phyloP scores from a whole-genome alignment of 2,329 filamentous ascomycete species.

The Sporothrix mexicana region DNA sequence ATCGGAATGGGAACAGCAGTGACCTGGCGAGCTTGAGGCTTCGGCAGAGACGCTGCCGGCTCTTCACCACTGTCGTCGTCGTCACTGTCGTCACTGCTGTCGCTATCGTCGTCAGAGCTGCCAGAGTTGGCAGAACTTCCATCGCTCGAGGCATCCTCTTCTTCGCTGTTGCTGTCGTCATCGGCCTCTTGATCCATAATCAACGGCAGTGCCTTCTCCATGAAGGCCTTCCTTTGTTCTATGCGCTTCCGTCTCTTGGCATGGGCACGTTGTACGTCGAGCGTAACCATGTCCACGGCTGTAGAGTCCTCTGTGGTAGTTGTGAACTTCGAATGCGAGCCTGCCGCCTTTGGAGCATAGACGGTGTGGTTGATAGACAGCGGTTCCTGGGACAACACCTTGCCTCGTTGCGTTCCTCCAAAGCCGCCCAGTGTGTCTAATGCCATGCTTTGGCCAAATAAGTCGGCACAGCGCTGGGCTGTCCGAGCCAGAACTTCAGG shows the following conservation, averaged over 20 bases:
- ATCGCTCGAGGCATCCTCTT: neutral
- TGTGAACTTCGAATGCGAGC: neutral
- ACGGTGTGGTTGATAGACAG: neutral
- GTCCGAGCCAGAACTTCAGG: slow-evolving; percentile 69
- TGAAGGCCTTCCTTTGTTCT: neutral
- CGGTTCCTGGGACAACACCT: neutral
- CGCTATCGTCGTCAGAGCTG: neutral
- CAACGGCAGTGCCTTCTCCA: neutral
- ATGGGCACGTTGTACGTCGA: neutral
- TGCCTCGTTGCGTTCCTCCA: neutral
- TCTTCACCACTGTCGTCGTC: neutral
- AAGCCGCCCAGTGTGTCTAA: slow-evolving; percentile 59
- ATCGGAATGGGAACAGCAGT: neutral
- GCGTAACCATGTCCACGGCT: neutral
- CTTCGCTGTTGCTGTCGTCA: neutral
- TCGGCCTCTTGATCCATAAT: neutral
- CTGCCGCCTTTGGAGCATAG: neutral
- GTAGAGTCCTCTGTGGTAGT: slow-evolving; percentile 8
- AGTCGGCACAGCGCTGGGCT: slow-evolving; percentile 72
- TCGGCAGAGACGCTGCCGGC: neutral
- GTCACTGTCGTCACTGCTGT: neutral
- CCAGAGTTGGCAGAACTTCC: no score
- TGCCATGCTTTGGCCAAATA: slow-evolving; percentile 76
- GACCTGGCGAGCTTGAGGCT: no score
- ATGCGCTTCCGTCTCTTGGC: neutral